Conservation (phyloP, 352 stramenopile genomes). For the Phytophthora megakarya region DNA sequence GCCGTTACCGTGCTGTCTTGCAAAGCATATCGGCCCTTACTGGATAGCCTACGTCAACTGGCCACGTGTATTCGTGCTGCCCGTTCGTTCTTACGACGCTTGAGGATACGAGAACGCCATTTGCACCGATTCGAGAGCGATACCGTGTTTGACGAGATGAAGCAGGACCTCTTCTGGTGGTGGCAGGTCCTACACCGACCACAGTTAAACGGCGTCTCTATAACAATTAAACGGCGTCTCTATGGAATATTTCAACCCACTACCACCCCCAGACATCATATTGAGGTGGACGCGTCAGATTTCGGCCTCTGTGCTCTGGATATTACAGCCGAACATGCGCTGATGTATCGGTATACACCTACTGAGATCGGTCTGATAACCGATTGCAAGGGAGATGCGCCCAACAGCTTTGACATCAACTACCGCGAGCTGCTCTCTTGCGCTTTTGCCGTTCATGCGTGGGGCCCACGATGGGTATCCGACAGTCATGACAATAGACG, state of each 20-base stretch:
- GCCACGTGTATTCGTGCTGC: constrained; percentile 24
- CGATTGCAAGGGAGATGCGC: background rate
- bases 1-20: background rate
- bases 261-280: constrained; percentile 14
- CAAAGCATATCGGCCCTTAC: constrained; percentile 1
- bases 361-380: background rate
- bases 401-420: constrained; percentile 30
- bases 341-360: background rate
- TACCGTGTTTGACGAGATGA: constrained; percentile 6
- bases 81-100: constrained; percentile 7
- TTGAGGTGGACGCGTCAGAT: constrained; percentile 25
- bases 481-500: no score
- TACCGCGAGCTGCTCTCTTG: background rate
- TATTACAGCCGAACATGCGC: no score
- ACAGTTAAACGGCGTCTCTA: constrained; percentile 25
- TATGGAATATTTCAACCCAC: constrained; percentile 14
- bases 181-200: constrained; percentile 10
- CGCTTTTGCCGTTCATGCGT: no score
- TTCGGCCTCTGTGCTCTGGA: constrained; percentile 15
- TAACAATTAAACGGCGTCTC: no score
- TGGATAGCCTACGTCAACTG: constrained; percentile 18
- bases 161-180: constrained; percentile 26
- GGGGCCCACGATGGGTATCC: no score
- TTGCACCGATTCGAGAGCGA: no score
- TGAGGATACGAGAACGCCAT: background rate